These are phyloP conservation scores for Acorus calamus DNA, from an alignment of 106 monocot species.

Conservation along the genomic window DNA sequence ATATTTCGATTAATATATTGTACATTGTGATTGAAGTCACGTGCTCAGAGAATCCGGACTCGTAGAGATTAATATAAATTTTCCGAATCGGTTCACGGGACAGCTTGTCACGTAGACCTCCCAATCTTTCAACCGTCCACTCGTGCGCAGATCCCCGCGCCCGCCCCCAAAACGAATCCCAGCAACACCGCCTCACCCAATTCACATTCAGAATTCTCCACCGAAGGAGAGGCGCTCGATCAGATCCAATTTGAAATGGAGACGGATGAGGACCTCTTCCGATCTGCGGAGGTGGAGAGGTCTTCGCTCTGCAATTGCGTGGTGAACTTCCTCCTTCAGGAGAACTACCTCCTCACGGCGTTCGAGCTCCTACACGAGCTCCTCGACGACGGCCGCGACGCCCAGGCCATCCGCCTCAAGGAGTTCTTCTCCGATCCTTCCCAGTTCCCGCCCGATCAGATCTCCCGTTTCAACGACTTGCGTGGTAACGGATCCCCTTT, in stretches of 20 bases:
- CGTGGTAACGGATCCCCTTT: constrained; percentile 30
- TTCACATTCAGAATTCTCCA: too few species aligned
- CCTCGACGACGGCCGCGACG: constrained; percentile 81
- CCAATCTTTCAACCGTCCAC: too few species aligned
- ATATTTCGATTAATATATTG: too few species aligned
- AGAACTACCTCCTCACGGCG: constrained; percentile 83
- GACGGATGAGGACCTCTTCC: constrained; percentile 6
- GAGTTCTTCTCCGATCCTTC: constrained; percentile 65
- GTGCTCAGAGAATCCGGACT: too few species aligned
- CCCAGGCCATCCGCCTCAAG: constrained; percentile 86
- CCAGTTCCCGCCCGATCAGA: constrained; percentile 72
- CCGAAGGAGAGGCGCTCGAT: too few species aligned
- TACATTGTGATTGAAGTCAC: too few species aligned
- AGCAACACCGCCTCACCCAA: too few species aligned
- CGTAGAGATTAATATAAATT: too few species aligned
- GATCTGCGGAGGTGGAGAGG: constrained; percentile 50
- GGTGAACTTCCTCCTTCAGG: constrained; percentile 86
- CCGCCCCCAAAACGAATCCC: too few species aligned
- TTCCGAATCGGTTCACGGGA: too few species aligned
- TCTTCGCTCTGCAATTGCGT: constrained; percentile 97
- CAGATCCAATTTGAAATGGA: neutral
- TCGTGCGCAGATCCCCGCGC: too few species aligned
- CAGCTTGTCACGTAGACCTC: too few species aligned
- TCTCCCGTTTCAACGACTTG: constrained; percentile 56
- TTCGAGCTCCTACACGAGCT: constrained; percentile 99